Conservation (phyloP, 768 basidiomycete species). For the Arthromyces matolae region DNA sequence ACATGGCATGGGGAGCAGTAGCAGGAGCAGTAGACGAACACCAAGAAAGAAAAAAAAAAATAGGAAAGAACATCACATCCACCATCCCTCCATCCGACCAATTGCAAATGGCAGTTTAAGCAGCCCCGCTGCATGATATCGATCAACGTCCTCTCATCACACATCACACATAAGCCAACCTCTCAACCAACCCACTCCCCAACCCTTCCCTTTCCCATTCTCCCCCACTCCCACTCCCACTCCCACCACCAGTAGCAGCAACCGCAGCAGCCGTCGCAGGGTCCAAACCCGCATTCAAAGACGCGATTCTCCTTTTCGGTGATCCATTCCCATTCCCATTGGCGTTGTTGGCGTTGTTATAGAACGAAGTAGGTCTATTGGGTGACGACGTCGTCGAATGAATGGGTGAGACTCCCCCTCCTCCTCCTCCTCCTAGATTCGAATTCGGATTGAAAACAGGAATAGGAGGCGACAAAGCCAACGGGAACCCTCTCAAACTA, state of each 20-base stretch:
- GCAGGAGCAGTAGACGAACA: not conserved
- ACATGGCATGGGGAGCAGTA: not conserved
- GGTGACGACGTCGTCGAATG: slow-evolving; percentile 6
- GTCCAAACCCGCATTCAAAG: not conserved
- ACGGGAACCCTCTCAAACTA: slow-evolving; percentile 23
- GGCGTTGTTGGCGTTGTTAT: too few relatives aligned
- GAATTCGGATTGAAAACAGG: too few relatives aligned
- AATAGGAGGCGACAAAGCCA: too few relatives aligned
- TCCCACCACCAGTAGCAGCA: slow-evolving; percentile 55
- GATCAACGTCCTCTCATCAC: too few relatives aligned
- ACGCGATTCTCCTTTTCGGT: not conserved
- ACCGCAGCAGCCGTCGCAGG: slow-evolving; percentile 17
- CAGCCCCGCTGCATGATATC: too few relatives aligned
- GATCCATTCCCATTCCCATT: not conserved
- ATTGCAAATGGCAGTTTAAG: too few relatives aligned
- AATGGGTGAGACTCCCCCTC: slow-evolving; percentile 4
- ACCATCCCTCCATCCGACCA: too few relatives aligned
- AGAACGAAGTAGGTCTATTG: too few relatives aligned
- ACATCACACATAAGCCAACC: slow-evolving; percentile 34
- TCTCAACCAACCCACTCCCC: slow-evolving; percentile 78
- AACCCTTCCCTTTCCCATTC: slow-evolving; percentile 89
- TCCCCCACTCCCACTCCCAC: slow-evolving; percentile 20
- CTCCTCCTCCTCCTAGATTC: too few relatives aligned
- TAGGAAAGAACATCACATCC: too few relatives aligned
- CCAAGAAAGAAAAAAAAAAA: not conserved